Conservation (phyloP, 495 filamentous ascomycete species). For the Oleoguttula mirabilis region DNA sequence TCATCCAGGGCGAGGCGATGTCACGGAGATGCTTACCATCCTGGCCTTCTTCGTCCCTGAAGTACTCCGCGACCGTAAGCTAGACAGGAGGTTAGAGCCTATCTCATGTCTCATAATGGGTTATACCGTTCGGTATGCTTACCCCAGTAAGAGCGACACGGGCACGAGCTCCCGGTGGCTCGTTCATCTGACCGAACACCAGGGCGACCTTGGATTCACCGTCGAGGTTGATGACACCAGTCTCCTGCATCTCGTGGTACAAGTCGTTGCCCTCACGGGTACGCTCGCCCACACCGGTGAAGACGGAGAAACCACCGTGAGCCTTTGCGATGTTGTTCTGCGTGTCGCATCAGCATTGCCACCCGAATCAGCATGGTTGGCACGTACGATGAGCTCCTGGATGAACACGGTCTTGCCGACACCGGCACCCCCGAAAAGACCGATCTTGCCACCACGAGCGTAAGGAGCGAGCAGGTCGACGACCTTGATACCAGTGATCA, state of each 20-base stretch:
- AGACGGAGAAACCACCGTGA: slow-evolving; percentile 99
- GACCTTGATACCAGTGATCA: slow-evolving; percentile 99
- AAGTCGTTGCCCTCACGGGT: slow-evolving; percentile 99
- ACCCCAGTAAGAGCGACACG: slow-evolving; percentile 96
- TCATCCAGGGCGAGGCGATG: too few relatives aligned
- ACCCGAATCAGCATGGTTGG: neutral
- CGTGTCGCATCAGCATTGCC: slow-evolving; percentile 1
- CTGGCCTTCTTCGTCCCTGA: slow-evolving; percentile 96
- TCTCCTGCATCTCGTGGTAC: slow-evolving; percentile 99
- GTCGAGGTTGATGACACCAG: slow-evolving; percentile 96
- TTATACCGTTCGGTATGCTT: too few relatives aligned
- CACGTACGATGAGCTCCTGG: slow-evolving; percentile 85
- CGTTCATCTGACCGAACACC: slow-evolving; percentile 99
- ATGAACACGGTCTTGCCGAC: slow-evolving; percentile 99
- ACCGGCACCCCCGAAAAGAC: slow-evolving; percentile 99
- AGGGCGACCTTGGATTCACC: slow-evolving; percentile 99
- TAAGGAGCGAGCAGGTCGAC: slow-evolving; percentile 97
- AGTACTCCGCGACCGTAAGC: slow-evolving; percentile 82
- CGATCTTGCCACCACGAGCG: slow-evolving; percentile 99
- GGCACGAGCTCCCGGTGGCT: slow-evolving; percentile 97
- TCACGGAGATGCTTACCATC: slow-evolving; percentile 55
- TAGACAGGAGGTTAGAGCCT: neutral
- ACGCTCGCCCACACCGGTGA: slow-evolving; percentile 99
- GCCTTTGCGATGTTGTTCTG: slow-evolving; percentile 99
- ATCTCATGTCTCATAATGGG: too few relatives aligned